Conservation (phyloP, 2,329 filamentous ascomycete genomes). For the Calonectria multiphialidica region DNA sequence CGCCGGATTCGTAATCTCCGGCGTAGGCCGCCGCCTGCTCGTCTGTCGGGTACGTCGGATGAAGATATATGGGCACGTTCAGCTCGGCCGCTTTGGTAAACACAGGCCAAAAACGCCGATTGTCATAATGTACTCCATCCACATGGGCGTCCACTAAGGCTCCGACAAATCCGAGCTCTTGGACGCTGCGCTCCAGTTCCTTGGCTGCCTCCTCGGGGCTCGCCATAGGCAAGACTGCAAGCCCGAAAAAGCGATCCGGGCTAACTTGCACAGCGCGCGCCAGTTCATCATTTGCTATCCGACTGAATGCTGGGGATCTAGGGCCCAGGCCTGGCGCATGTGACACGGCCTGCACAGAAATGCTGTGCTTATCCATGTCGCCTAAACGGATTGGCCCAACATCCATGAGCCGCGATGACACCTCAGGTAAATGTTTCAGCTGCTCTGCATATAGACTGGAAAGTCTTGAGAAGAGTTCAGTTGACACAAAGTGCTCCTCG, state of each 20-base stretch:
- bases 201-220: conserved; percentile 43
- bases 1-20: conserved; percentile 42
- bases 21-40: conserved; percentile 42
- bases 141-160: conserved; percentile 47
- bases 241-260: conserved; percentile 42
- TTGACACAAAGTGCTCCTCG: conserved; percentile 25
- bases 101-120: conserved; percentile 42
- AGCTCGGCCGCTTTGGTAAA: conserved; percentile 50
- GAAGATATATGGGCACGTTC: conserved; percentile 64
- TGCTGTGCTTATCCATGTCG: conserved; percentile 17
- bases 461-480: conserved; percentile 9
- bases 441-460: conserved; percentile 13
- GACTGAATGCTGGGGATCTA: conserved; percentile 2
- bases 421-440: conserved; percentile 15
- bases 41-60: conserved; percentile 55
- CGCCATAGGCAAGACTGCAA: conserved; percentile 45
- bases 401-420: conserved; percentile 14
- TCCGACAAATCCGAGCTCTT: conserved; percentile 48
- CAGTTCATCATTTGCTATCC: conserved; percentile 17
- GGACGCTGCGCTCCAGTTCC: conserved; percentile 46
- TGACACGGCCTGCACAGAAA: conserved; percentile 22
- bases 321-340: conserved; percentile 18
- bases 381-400: conserved; percentile 10
- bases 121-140: conserved; percentile 45
- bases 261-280: not conserved